Conservation (phyloP, 371 early-diverging fungal species). For the Polyrhizophydium stewartii region DNA sequence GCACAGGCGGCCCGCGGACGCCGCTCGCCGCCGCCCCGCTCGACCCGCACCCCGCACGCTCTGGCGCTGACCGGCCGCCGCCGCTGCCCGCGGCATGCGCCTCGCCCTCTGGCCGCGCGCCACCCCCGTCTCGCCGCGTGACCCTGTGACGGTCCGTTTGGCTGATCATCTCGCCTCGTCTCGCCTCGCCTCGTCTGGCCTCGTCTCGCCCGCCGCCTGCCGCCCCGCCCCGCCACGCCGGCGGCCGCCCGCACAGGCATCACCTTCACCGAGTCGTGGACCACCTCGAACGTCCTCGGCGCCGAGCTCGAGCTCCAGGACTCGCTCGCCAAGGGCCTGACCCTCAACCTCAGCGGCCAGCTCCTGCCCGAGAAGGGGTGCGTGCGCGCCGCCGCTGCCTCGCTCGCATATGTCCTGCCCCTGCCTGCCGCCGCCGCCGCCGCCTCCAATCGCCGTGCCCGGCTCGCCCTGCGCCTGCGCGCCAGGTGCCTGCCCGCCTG, state of each 20-base stretch:
- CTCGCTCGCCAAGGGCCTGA: constrained; percentile 70
- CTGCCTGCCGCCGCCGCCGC: too few relatives aligned
- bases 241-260: constrained; percentile 30
- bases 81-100: constrained; percentile 67
- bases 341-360: constrained; percentile 61
- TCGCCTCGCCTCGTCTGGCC: background rate
- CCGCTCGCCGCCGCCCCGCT: too few relatives aligned
- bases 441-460: too few relatives aligned
- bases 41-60: too few relatives aligned
- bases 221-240: background rate
- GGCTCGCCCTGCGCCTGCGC: too few relatives aligned
- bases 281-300: constrained; percentile 86
- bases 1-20: too few relatives aligned
- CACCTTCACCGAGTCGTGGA: constrained; percentile 93
- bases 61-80: too few relatives aligned
- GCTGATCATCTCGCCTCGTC: background rate
- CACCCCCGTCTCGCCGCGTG: background rate
- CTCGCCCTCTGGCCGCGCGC: background rate
- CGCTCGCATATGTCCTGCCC: background rate
- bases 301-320: constrained; percentile 91
- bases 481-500: too few relatives aligned
- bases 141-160: too few relatives aligned
- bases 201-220: background rate
- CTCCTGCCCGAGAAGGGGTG: constrained; percentile 47
- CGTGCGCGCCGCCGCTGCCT: background rate